Conservation (phyloP, 805 yeast species). For the Schizosaccharomyces octosporus region DNA sequence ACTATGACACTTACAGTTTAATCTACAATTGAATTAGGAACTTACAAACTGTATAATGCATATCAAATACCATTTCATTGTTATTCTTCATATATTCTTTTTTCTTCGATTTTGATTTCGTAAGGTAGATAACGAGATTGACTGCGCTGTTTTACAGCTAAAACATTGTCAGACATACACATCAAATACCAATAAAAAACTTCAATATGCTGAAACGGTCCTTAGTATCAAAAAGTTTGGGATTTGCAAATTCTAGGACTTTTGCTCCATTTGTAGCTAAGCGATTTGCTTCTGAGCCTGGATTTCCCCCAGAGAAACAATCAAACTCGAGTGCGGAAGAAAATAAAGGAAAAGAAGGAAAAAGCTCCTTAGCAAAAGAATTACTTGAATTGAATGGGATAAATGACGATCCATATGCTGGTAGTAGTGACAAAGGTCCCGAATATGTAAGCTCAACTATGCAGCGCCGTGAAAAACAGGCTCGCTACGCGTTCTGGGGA, state of each 20-base stretch:
- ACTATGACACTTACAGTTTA: neutral
- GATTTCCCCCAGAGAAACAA: neutral
- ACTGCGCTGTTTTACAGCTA: too few relatives aligned
- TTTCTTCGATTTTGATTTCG: too few relatives aligned
- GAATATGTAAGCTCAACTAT: conserved; percentile 32
- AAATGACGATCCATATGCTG: neutral
- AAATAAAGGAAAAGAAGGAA: neutral
- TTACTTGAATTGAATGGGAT: neutral
- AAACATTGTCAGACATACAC: too few relatives aligned
- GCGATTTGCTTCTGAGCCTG: neutral
- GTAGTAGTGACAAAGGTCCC: neutral
- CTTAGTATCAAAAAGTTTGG: neutral
- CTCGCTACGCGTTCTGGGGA: conserved; percentile 45
- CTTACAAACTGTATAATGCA: neutral
- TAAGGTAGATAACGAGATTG: too few relatives aligned
- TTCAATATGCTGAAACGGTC: neutral
- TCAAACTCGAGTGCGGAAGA: neutral
- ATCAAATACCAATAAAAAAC: neutral
- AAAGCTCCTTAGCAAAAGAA: neutral
- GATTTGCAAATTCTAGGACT: neutral
- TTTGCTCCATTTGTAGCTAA: neutral
- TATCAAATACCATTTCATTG: neutral
- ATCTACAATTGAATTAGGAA: neutral
- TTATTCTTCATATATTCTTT: neutral
- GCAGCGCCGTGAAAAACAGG: conserved; percentile 57